These are phyloP conservation scores for Taiozyma sp. DNA, from an alignment of 1,139 yeast genomes.

Conservation along the genomic window DNA sequence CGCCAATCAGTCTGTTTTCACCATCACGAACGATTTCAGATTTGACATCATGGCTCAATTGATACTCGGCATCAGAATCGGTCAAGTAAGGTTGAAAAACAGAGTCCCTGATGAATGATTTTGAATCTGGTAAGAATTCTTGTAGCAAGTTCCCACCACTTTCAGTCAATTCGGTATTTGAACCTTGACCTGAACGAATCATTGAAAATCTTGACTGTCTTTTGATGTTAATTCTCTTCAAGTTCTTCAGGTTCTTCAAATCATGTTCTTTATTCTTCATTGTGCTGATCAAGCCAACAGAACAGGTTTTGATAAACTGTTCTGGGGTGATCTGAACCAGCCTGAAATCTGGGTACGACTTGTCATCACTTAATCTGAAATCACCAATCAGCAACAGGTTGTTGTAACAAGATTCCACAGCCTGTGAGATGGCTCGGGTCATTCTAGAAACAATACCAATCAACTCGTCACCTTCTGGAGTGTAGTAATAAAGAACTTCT, in stretches of 20 bases:
- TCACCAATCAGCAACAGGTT: slow-evolving; percentile 60
- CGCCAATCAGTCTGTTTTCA: slow-evolving; percentile 61
- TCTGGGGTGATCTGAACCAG: slow-evolving; percentile 53
- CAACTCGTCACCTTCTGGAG: slow-evolving; percentile 62
- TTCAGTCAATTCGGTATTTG: slow-evolving; percentile 47
- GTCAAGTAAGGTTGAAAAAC: slow-evolving; percentile 30
- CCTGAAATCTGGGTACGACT: slow-evolving; percentile 70
- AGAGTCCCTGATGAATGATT: slow-evolving; percentile 39
- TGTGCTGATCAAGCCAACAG: slow-evolving; percentile 52
- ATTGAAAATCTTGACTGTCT: slow-evolving; percentile 48
- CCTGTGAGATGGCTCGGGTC: slow-evolving; percentile 50
- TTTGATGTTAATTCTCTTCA: slow-evolving; percentile 16
- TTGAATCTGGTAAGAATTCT: slow-evolving; percentile 30
- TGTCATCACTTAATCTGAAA: slow-evolving; percentile 56
- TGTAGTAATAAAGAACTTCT: slow-evolving; percentile 41
- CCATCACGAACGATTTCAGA: slow-evolving; percentile 43
- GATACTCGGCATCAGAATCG: slow-evolving; percentile 23
- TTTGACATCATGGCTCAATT: slow-evolving; percentile 25
- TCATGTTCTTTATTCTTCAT: slow-evolving; percentile 23
- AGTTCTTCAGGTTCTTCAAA: slow-evolving; percentile 9
- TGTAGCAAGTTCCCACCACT: slow-evolving; percentile 50
- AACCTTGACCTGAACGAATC: slow-evolving; percentile 52
- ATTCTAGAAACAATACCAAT: slow-evolving; percentile 58
- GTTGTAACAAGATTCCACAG: slow-evolving; percentile 43
- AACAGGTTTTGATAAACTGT: slow-evolving; percentile 55